phyloP scores from a whole-genome alignment of 2,329 filamentous ascomycete genomes.

The Juglanconis oblonga region DNA sequence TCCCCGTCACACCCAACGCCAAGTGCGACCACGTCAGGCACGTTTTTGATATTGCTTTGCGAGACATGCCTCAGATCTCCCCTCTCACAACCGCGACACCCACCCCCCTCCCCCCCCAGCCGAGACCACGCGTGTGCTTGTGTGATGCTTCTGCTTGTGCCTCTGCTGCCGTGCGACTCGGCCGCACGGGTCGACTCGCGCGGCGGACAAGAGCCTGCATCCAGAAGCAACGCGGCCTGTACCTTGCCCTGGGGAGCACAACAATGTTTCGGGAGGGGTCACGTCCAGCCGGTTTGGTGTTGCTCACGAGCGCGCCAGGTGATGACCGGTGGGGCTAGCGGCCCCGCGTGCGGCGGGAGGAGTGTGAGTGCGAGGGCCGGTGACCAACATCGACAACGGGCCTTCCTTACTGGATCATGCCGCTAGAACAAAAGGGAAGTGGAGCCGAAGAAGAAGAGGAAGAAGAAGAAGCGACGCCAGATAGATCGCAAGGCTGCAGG shows the following conservation, averaged over 20 bases:
- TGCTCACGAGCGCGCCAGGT: not conserved
- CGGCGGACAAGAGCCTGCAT: not conserved
- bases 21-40: slow-evolving; percentile 11
- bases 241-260: not conserved
- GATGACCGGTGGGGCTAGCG: not conserved
- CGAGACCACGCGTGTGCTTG: not conserved
- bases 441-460: not conserved
- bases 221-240: not conserved
- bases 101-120: not conserved
- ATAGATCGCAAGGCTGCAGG: not conserved
- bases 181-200: not conserved
- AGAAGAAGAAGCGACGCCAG: not conserved
- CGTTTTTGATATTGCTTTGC: slow-evolving; percentile 18
- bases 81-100: not conserved
- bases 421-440: not conserved
- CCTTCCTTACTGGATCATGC: not conserved
- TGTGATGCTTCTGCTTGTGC: not conserved
- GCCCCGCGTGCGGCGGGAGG: not conserved
- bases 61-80: slow-evolving; percentile 1
- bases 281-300: not conserved
- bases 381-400: not conserved
- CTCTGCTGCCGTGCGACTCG: not conserved
- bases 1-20: slow-evolving; percentile 6
- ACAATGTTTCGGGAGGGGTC: slow-evolving; percentile 5
- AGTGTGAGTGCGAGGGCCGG: not conserved